Base-by-base conservation (phyloP, 1,284 basidiomycete species). In the Leccinum angustisporum region DNA sequence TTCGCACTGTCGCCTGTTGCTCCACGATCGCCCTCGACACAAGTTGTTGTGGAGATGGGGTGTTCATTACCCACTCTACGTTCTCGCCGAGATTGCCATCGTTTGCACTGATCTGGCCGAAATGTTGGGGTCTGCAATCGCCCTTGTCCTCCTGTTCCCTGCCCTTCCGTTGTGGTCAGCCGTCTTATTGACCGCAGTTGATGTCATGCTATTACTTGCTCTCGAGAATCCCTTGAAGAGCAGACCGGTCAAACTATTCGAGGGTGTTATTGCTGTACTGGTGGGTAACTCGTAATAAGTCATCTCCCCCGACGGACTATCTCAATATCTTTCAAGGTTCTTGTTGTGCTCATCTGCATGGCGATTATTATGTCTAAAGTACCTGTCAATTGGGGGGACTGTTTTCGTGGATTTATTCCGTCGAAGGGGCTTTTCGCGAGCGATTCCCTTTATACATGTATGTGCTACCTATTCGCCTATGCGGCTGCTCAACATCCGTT, bases 351-450 rank as follows among this genome's bases (percentile, higher is more conserved):
- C 30, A 79, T 91, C 16, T 94, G 91, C 72, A 95, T 97, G 81
- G 81, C 86, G 52, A 80, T 95, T 52, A 85, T 98, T 62, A 86
- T 97, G 55, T 82, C 88, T 33, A 86, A 85, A 71, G 84, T 95
- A 25, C 68, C 84, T 52, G 87, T 96, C 0, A 70, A 88, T 40
- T 97, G 95, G 95, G 82, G 79, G 16, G 77, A 79, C 34, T 91
- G 91, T 1, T 97, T 98, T 74, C 70, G 85, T n/a, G 96, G 96
- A 10, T 96, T 86, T 69, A 69, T 98, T 11, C 96, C 96, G 0
- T 90, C 89, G 1, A 86, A 86, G 61, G 79, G 80, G 18, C 77
- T 92, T 30, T 82, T 93, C 62, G 70, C 81, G 51, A 79, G 79
- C 1, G 84, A 85, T 16, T 85, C 88, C 8, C 78, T 98, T 2